Percentiles rank a stretch among this genome's conserved stretches.
These are phyloP conservation scores for Diplogelasinospora grovesii DNA, from an alignment of 495 filamentous ascomycete species.

Conservation along the genomic window DNA sequence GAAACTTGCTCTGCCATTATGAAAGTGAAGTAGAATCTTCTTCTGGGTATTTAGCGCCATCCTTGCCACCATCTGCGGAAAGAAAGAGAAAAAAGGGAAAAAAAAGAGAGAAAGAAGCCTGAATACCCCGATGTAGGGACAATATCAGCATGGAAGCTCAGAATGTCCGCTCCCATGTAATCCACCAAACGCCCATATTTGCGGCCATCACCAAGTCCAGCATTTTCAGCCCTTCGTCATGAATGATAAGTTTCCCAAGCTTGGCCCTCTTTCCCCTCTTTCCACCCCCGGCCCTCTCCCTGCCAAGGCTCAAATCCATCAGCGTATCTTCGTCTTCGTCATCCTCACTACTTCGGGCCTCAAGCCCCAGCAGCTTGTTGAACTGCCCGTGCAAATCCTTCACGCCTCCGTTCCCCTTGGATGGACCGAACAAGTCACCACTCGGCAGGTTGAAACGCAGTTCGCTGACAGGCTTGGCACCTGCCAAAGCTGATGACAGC, in stretches of 20 bases:
- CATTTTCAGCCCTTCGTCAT: constrained; percentile 92
- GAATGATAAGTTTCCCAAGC: constrained; percentile 84
- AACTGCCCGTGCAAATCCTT: constrained; percentile 30
- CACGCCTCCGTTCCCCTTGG: neutral
- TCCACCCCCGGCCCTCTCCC: constrained; percentile 73
- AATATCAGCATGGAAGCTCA: too few relatives aligned
- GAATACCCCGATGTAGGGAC: too few relatives aligned
- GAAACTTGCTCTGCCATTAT: too few relatives aligned
- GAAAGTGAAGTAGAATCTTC: too few relatives aligned
- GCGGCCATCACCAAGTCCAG: constrained; percentile 85
- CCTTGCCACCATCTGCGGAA: too few relatives aligned
- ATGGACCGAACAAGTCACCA: neutral
- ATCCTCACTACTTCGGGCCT: constrained; percentile 22
- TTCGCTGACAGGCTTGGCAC: constrained; percentile 63
- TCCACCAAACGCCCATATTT: constrained; percentile 92
- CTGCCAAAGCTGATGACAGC: constrained; percentile 19
- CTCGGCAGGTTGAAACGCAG: constrained; percentile 77
- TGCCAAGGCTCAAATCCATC: constrained; percentile 66
- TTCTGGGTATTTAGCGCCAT: too few relatives aligned
- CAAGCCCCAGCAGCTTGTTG: constrained; percentile 23
- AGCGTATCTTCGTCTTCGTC: constrained; percentile 21
- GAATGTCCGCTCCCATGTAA: constrained; percentile 61
- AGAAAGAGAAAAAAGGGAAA: too few relatives aligned
- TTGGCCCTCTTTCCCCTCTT: constrained; percentile 81
- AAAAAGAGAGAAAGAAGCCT: too few relatives aligned